Percentiles rank a stretch among this genome's conserved stretches.
These are phyloP conservation scores for Kodamaea fungicola DNA, from an alignment of 1,139 yeast genomes.

Conservation along the genomic window DNA sequence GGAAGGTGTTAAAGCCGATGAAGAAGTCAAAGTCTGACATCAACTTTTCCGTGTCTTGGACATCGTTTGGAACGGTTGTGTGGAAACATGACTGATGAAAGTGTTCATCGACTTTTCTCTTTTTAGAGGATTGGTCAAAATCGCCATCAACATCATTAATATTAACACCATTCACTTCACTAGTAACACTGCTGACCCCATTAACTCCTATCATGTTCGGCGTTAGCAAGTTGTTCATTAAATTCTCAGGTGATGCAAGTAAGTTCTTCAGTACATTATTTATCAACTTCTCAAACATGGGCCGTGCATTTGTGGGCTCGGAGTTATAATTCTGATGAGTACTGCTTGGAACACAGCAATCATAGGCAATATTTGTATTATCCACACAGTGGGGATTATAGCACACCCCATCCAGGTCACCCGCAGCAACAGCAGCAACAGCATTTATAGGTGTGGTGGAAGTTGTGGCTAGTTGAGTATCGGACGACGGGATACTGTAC, in stretches of 20 bases:
- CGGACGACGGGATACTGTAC: too few species aligned
- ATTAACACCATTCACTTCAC: neutral
- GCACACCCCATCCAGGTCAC: slow-evolving; percentile 14
- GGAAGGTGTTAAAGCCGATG: slow-evolving; percentile 39
- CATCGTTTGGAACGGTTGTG: slow-evolving; percentile 34
- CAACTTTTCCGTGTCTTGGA: slow-evolving; percentile 13
- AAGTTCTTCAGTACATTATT: slow-evolving; percentile 30
- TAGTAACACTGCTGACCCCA: neutral
- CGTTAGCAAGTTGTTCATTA: slow-evolving; percentile 4
- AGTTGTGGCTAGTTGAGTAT: neutral
- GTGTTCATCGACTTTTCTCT: slow-evolving; percentile 16
- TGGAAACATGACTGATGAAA: slow-evolving; percentile 48
- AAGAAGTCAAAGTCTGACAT: slow-evolving; percentile 42
- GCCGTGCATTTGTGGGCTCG: slow-evolving; percentile 9
- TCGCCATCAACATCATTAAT: neutral
- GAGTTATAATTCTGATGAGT: neutral
- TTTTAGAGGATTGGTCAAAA: slow-evolving; percentile 4
- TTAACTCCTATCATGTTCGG: neutral
- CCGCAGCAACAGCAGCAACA: neutral
- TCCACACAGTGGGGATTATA: slow-evolving; percentile 17
- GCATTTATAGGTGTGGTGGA: neutral
- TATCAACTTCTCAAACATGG: slow-evolving; percentile 35
- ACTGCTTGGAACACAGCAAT: slow-evolving; percentile 6
- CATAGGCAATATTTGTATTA: slow-evolving; percentile 8
- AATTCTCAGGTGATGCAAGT: slow-evolving; percentile 6